A percentile compares a stretch with the other conserved stretches of the same genome.
phyloP scores from a whole-genome alignment of 176 grass and related monocot species.

The Rhynchospora pubera region DNA sequence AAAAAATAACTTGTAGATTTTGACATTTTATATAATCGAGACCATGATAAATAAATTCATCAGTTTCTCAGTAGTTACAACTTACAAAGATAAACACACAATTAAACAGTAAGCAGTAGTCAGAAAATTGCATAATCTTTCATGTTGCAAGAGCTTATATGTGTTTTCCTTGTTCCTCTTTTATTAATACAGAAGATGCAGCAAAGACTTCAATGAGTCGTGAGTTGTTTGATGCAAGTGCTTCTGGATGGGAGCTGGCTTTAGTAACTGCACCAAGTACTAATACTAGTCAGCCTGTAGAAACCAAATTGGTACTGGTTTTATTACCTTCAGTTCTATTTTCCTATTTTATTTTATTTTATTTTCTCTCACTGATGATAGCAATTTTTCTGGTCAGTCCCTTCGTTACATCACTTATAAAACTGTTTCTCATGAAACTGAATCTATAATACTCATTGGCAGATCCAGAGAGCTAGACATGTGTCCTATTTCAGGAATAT shows the following conservation, averaged over 20 bases:
- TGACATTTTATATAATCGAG: not conserved
- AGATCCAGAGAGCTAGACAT: not conserved
- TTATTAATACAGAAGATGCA: constrained; percentile 46
- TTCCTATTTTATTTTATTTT: not conserved
- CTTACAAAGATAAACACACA: not conserved
- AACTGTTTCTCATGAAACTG: not conserved
- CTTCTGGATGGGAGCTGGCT: constrained; percentile 79
- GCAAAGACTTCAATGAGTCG: constrained; percentile 31
- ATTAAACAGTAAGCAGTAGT: not conserved
- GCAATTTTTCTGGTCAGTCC: not conserved
- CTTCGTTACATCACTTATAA: not conserved
- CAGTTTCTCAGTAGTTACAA: not conserved
- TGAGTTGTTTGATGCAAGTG: constrained; percentile 57
- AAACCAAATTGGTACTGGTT: constrained; percentile 59
- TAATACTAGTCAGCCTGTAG: constrained; percentile 44
- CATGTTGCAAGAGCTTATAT: not conserved
- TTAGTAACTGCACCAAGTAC: constrained; percentile 68
- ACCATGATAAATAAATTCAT: not conserved
- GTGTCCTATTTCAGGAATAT: not conserved
- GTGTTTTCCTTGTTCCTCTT: constrained; percentile 6
- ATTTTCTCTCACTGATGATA: not conserved
- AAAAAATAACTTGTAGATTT: not conserved
- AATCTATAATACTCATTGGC: not conserved
- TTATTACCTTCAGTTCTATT: not conserved
- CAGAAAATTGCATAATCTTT: not conserved